phyloP scores from a whole-genome alignment of 805 yeast genomes.

The Lipomyces yamadae region DNA sequence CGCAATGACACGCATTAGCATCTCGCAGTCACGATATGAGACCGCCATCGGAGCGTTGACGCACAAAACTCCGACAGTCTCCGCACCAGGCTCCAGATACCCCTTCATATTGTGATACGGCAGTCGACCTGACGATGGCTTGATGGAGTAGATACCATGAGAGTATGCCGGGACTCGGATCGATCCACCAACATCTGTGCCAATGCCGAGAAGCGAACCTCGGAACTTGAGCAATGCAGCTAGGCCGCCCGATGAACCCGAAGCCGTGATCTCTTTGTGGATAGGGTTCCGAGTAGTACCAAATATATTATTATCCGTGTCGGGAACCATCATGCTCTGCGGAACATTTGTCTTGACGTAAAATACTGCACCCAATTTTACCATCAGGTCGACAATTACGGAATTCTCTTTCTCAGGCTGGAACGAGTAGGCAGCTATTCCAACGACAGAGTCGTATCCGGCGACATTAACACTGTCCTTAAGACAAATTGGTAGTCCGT shows the following conservation, averaged over 20 bases:
- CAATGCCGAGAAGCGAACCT: slow-evolving; percentile 58
- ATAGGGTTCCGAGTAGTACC: slow-evolving; percentile 59
- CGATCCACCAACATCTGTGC: slow-evolving; percentile 61
- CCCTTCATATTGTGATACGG: slow-evolving; percentile 42
- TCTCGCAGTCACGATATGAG: slow-evolving; percentile 66
- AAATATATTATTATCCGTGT: slow-evolving; percentile 59
- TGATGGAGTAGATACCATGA: slow-evolving; percentile 51
- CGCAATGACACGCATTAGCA: slow-evolving; percentile 58
- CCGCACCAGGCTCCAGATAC: slow-evolving; percentile 46
- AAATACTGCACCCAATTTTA: slow-evolving; percentile 60
- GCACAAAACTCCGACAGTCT: slow-evolving; percentile 54
- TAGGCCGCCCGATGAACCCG: slow-evolving; percentile 63
- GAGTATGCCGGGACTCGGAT: slow-evolving; percentile 56
- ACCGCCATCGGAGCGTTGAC: slow-evolving; percentile 73
- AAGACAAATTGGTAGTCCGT: slow-evolving; percentile 69
- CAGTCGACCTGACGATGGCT: slow-evolving; percentile 55
- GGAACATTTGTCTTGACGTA: slow-evolving; percentile 64
- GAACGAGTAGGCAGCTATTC: slow-evolving; percentile 37
- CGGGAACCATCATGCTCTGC: slow-evolving; percentile 62
- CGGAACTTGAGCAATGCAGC: slow-evolving; percentile 55
- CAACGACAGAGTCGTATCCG: slow-evolving; percentile 57
- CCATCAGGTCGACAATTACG: slow-evolving; percentile 53
- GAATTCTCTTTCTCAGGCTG: slow-evolving; percentile 48
- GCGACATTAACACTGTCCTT: slow-evolving; percentile 65
- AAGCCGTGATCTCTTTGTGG: slow-evolving; percentile 53